Percentiles rank a stretch among this genome's conserved stretches.
Conservation (phyloP, 176 grass and related monocot species). For the Oryza glumipatula region DNA sequence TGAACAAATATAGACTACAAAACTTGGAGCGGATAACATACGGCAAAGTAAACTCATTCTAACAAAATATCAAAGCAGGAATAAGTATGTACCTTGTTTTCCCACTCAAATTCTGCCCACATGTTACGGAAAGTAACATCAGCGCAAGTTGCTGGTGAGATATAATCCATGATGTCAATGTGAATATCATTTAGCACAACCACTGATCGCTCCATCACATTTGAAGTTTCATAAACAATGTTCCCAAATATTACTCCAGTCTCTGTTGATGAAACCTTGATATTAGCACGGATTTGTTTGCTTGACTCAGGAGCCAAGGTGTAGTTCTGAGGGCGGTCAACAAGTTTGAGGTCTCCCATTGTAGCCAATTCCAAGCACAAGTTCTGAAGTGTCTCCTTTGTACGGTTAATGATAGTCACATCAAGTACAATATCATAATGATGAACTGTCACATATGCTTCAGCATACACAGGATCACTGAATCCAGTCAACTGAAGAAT, state of each 20-base stretch:
- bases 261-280: slow-evolving; percentile 70
- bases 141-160: slow-evolving; percentile 58
- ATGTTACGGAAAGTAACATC: slow-evolving; percentile 71
- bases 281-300: slow-evolving; percentile 66
- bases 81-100: slow-evolving; percentile 63
- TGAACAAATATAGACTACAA: neutral
- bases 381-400: slow-evolving; percentile 68
- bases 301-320: slow-evolving; percentile 63
- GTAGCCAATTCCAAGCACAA: slow-evolving; percentile 70
- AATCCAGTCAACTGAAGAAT: slow-evolving; percentile 69
- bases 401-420: slow-evolving; percentile 74
- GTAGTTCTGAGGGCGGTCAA: slow-evolving; percentile 68
- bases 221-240: slow-evolving; percentile 71
- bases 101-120: slow-evolving; percentile 78
- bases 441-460: slow-evolving; percentile 68
- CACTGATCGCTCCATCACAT: slow-evolving; percentile 64
- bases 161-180: slow-evolving; percentile 80
- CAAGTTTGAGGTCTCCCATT: slow-evolving; percentile 70
- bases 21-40: neutral
- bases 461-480: slow-evolving; percentile 69
- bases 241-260: slow-evolving; percentile 72
- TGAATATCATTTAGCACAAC: slow-evolving; percentile 74
- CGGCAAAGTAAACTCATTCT: neutral
- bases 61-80: neutral
- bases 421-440: slow-evolving; percentile 72